Conservation (phyloP, 805 yeast genomes). For the Candida berthetii region DNA sequence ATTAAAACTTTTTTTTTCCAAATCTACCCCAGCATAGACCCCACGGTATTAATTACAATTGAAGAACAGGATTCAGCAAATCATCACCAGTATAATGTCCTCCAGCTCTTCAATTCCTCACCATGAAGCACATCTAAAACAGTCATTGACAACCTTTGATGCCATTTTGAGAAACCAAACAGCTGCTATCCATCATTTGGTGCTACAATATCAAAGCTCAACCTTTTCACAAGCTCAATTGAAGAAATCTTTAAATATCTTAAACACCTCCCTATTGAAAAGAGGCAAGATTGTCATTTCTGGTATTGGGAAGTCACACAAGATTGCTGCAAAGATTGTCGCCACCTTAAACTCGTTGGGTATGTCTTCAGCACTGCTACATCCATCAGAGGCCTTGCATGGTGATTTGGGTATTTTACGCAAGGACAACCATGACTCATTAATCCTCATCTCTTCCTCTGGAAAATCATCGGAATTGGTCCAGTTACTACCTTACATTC, state of each 20-base stretch:
- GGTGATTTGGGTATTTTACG: conserved; percentile 79
- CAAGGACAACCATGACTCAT: conserved; percentile 44
- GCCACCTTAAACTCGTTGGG: conserved; percentile 83
- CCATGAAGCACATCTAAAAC: conserved; percentile 13
- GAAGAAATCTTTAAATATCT: conserved; percentile 32
- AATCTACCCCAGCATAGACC: not conserved
- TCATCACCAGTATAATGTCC: not conserved
- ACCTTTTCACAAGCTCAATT: conserved; percentile 39
- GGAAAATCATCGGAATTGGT: conserved; percentile 80
- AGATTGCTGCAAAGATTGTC: conserved; percentile 70
- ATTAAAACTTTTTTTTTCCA: too few species aligned
- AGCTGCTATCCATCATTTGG: conserved; percentile 39
- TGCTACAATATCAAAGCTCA: conserved; percentile 38
- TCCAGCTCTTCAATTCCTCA: not conserved
- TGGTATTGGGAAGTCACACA: conserved; percentile 83
- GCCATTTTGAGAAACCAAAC: conserved; percentile 38
- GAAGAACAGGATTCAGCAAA: not conserved
- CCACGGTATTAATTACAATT: not conserved
- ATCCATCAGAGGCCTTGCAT: conserved; percentile 85
- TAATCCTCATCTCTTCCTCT: conserved; percentile 68
- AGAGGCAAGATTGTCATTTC: conserved; percentile 70
- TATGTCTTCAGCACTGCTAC: conserved; percentile 59
- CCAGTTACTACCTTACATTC: conserved; percentile 43
- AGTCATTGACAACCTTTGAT: conserved; percentile 26
- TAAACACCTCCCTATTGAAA: conserved; percentile 27